A percentile compares a stretch with the other conserved stretches of the same genome.
Conservation (phyloP, 164 flowering plant genomes). For the Platanus orientalis region DNA sequence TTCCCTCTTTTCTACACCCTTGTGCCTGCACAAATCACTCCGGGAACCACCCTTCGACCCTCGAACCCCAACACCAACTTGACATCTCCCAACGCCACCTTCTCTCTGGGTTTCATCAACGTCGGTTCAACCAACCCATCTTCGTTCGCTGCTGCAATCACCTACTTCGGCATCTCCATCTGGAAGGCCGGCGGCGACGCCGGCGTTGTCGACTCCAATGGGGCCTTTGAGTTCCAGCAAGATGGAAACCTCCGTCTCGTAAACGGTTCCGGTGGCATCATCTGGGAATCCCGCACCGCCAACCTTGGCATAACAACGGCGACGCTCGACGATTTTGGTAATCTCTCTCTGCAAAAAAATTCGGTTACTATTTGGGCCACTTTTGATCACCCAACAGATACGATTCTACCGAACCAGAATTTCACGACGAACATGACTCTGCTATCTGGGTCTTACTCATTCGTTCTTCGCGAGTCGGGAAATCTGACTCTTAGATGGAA, state of each 20-base stretch:
- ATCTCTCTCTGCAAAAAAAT: slow-evolving; percentile 14
- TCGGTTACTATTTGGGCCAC: slow-evolving; percentile 26
- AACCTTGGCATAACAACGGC: slow-evolving; percentile 26
- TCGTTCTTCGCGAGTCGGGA: slow-evolving; percentile 18
- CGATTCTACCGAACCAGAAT: slow-evolving; percentile 26
- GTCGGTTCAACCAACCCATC: slow-evolving; percentile 8
- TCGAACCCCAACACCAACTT: slow-evolving; percentile 13
- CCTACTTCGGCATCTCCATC: slow-evolving; percentile 17
- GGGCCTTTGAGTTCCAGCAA: slow-evolving; percentile 18
- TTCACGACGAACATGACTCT: slow-evolving; percentile 20
- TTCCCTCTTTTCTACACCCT: not conserved
- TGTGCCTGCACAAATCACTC: slow-evolving; percentile 5
- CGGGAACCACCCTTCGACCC: slow-evolving; percentile 21
- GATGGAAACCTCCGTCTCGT: slow-evolving; percentile 33
- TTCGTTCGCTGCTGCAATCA: slow-evolving; percentile 18
- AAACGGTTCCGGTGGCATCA: slow-evolving; percentile 23
- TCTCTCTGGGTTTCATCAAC: slow-evolving; percentile 33
- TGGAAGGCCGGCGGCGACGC: slow-evolving; percentile 30
- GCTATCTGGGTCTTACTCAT: slow-evolving; percentile 31
- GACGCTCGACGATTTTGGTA: slow-evolving; percentile 27
- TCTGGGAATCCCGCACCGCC: slow-evolving; percentile 32
- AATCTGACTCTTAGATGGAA: slow-evolving; percentile 36
- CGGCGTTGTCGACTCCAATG: slow-evolving; percentile 17
- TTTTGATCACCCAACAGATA: slow-evolving; percentile 38
- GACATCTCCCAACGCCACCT: slow-evolving; percentile 29